A percentile compares a stretch with the other conserved stretches of the same genome.
phyloP scores from a whole-genome alignment of 2,329 filamentous ascomycete genomes.

The Geosmithia morbida region DNA sequence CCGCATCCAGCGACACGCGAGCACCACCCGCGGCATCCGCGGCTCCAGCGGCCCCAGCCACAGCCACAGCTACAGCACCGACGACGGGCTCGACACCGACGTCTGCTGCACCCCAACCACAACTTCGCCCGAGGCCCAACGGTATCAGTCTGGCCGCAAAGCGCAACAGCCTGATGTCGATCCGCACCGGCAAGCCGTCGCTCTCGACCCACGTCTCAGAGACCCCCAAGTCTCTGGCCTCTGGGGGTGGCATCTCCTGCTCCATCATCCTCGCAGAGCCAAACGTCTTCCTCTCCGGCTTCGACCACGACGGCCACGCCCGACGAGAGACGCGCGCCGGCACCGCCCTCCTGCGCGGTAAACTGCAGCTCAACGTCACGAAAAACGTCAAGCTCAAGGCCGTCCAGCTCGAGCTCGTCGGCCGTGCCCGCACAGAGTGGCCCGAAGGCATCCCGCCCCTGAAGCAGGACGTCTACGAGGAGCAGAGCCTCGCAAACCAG shows the following conservation, averaged over 20 bases:
- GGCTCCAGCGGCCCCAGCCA: background rate
- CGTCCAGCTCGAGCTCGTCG: slow-evolving; percentile 73
- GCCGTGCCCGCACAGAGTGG: slow-evolving; percentile 84
- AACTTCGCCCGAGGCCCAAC: background rate
- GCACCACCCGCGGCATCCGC: background rate
- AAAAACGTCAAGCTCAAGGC: slow-evolving; percentile 92
- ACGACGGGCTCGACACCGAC: background rate
- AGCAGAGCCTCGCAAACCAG: slow-evolving; percentile 75
- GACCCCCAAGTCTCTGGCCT: slow-evolving; percentile 59
- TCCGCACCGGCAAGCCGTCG: slow-evolving; percentile 33
- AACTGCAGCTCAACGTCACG: slow-evolving; percentile 64
- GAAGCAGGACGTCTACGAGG: slow-evolving; percentile 72
- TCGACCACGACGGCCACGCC: slow-evolving; percentile 53
- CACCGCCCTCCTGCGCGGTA: slow-evolving; percentile 79
- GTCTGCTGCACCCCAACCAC: background rate
- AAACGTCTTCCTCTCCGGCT: slow-evolving; percentile 66
- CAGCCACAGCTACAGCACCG: background rate
- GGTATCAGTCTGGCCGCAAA: slow-evolving; percentile 10
- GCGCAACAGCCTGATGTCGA: slow-evolving; percentile 35
- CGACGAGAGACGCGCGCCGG: slow-evolving; percentile 39
- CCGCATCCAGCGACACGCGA: background rate
- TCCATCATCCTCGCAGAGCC: slow-evolving; percentile 66
- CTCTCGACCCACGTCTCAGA: slow-evolving; percentile 37
- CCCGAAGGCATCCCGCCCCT: slow-evolving; percentile 86
- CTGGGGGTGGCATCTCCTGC: slow-evolving; percentile 60